phyloP scores from a whole-genome alignment of 768 basidiomycete species.

The Lepiota subincarnata region DNA sequence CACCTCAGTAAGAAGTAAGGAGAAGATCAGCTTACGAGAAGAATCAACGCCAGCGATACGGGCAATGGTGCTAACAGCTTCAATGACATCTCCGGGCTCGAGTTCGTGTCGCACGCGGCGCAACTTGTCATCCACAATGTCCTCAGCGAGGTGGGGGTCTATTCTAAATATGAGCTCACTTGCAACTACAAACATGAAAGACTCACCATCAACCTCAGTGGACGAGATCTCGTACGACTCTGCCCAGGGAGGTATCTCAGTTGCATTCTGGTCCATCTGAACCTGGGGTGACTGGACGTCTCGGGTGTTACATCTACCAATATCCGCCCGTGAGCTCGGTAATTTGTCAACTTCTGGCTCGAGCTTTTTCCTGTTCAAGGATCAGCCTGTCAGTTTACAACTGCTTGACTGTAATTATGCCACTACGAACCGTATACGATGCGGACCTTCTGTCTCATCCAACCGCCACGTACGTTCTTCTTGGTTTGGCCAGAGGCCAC shows the following conservation, averaged over 20 bases:
- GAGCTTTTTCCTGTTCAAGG: constrained; percentile 60
- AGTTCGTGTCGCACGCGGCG: constrained; percentile 82
- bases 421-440: constrained; percentile 67
- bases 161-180: neutral
- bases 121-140: constrained; percentile 85
- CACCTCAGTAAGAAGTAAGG: neutral
- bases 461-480: constrained; percentile 62
- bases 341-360: constrained; percentile 56
- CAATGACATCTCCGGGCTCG: constrained; percentile 86
- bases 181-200: neutral
- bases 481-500: constrained; percentile 75
- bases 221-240: constrained; percentile 67
- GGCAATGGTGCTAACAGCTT: constrained; percentile 82
- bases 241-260: constrained; percentile 71
- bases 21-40: constrained; percentile 59
- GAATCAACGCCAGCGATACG: constrained; percentile 89
- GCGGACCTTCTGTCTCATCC: constrained; percentile 90
- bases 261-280: constrained; percentile 43
- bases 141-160: constrained; percentile 66
- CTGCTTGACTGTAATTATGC: neutral
- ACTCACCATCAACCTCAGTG: constrained; percentile 56
- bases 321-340: constrained; percentile 45
- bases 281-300: constrained; percentile 43
- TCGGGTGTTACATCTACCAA: constrained; percentile 35
- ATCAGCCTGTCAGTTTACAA: neutral